Evolutionary conservation across 2,329 filamentous ascomycete genomes (phyloP), one percentile per base, ranked within the genome.

Genomic region (Macrophomina tecta): DNA sequence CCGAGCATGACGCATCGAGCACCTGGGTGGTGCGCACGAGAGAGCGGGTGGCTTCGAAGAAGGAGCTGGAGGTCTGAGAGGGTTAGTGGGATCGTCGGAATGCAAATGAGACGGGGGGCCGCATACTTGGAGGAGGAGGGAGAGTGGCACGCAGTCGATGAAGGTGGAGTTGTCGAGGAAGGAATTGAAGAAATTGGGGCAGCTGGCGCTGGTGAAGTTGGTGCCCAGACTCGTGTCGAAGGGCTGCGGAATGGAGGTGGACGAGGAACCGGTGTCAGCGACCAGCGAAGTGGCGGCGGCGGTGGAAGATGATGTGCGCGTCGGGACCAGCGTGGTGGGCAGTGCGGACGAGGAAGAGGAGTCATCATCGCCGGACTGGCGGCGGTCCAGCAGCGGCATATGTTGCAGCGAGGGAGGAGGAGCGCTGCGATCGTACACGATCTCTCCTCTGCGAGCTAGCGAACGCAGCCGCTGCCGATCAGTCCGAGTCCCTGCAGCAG

Each of bases 41-140:
- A 5, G 91, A 91, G 74, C 87, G 90, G 69, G 90, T 85, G 18
- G 90, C 89, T 66, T 92, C 83, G 82, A 98, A 98, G 81, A 97
- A 97, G 48, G 88, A 88, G 62, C 85, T 87, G 9, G 94, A 97
- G 69, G 91, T 93, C 89, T 97, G 76, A 16, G 42, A 6, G 9
- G 23, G 67, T 73, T 67, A 73, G 68, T 58, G 32, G 66, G 34
- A 49, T 48, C 36, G 42, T 49, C 45, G 38, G 63, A 49, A 68
- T 38, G 49, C 12, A 5, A n/a, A 36, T 16, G 38, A 32, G 18
- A 18, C 36, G 36, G 53, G 7, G 18, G 38, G 18, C 49, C 38
- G 69, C 86, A 75, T 81, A 92, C 91, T 82, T 91, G 88, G 9
- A 98, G 83, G 70, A 98, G 86, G 72, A 97, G 84, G 1, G 94